Conservation (phyloP, 805 yeast genomes). For the Wickerhamomyces chaumierensis region DNA sequence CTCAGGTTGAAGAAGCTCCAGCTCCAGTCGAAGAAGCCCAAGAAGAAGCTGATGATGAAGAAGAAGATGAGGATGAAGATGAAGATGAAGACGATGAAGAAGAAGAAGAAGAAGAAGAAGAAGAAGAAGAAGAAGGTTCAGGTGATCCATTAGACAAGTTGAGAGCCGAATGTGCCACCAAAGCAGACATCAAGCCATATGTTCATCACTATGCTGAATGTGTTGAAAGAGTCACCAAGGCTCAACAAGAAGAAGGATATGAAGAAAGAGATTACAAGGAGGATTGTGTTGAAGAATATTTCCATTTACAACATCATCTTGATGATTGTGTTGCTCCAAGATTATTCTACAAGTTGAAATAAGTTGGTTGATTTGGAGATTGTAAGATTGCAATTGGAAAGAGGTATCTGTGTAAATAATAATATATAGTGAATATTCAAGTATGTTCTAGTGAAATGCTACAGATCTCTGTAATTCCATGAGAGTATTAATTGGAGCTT, state of each 20-base stretch:
- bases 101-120: slow-evolving; percentile 56
- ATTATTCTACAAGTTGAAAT: slow-evolving; percentile 76
- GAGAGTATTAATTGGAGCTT: too few relatives aligned
- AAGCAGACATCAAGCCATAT: slow-evolving; percentile 56
- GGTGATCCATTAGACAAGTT: slow-evolving; percentile 56
- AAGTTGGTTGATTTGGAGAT: too few relatives aligned
- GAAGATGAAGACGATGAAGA: slow-evolving; percentile 23
- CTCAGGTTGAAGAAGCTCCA: slow-evolving; percentile 4
- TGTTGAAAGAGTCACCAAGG: slow-evolving; percentile 87
- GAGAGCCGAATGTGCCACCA: slow-evolving; percentile 58
- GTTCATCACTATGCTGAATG: slow-evolving; percentile 91
- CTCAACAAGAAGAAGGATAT: slow-evolving; percentile 73
- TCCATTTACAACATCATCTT: slow-evolving; percentile 91
- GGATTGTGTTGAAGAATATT: slow-evolving; percentile 96
- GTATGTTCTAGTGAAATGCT: too few relatives aligned
- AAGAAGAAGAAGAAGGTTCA: slow-evolving; percentile 58
- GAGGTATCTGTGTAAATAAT: too few relatives aligned
- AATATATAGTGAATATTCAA: too few relatives aligned
- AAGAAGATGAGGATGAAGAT: slow-evolving; percentile 5
- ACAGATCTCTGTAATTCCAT: too few relatives aligned
- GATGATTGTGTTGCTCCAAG: slow-evolving; percentile 88
- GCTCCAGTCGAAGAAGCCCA: slow-evolving; percentile 5
- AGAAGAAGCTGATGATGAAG: slow-evolving; percentile 6
- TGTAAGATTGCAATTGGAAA: too few relatives aligned
- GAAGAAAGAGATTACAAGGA: slow-evolving; percentile 76